phyloP scores from a whole-genome alignment of 164 flowering plant genomes.

The Sedum album region DNA sequence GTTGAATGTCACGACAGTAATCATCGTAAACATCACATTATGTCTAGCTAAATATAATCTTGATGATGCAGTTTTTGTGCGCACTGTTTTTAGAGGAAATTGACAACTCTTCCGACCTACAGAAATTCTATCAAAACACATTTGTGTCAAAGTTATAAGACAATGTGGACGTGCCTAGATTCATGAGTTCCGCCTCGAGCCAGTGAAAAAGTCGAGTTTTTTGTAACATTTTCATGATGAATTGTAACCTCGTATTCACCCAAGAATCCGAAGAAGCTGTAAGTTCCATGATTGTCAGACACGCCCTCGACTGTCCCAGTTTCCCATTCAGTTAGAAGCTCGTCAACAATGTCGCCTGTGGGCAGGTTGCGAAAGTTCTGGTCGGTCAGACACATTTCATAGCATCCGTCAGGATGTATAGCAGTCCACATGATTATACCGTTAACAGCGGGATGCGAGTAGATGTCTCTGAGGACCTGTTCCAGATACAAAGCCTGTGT shows the following conservation, averaged over 20 bases:
- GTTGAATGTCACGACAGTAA: too few relatives aligned
- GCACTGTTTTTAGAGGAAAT: too few relatives aligned
- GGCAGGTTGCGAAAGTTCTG: constrained; percentile 54
- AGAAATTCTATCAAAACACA: too few relatives aligned
- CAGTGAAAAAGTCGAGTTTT: not conserved
- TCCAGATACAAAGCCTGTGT: constrained; percentile 34
- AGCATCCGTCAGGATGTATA: constrained; percentile 33
- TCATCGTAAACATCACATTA: too few relatives aligned
- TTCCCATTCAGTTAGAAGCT: constrained; percentile 43
- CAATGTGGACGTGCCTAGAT: not conserved
- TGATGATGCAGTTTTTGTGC: too few relatives aligned
- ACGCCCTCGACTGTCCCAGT: not conserved
- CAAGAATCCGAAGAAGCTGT: not conserved
- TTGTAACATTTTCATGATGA: not conserved
- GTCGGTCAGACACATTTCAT: constrained; percentile 64
- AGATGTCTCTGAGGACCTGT: constrained; percentile 30
- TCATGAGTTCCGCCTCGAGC: constrained; percentile 1
- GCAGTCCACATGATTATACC: constrained; percentile 70
- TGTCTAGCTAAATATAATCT: too few relatives aligned
- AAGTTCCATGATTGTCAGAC: constrained; percentile 4
- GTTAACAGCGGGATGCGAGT: constrained; percentile 38
- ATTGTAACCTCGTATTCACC: not conserved
- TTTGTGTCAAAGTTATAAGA: not conserved
- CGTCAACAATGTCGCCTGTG: constrained; percentile 67
- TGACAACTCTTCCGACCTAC: too few relatives aligned